Conservation (phyloP, 495 filamentous ascomycete genomes). For the Achaetomiella virescens region DNA sequence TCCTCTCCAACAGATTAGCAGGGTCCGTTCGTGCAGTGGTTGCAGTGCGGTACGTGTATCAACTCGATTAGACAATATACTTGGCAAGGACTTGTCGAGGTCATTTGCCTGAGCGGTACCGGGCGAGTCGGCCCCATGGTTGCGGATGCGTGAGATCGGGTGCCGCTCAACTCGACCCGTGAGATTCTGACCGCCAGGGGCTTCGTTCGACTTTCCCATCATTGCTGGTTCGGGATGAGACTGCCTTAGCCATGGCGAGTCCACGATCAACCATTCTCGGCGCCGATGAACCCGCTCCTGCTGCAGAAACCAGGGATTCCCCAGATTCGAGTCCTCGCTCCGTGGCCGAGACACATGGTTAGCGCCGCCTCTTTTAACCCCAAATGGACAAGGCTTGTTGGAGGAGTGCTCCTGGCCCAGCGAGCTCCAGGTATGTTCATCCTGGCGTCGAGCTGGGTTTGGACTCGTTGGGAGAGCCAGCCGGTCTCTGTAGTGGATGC, state of each 20-base stretch:
- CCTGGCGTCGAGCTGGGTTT: no score
- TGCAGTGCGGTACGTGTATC: neutral
- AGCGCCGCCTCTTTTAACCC: neutral
- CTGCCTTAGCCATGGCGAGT: neutral
- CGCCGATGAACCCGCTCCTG: neutral
- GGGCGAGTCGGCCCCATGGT: no score
- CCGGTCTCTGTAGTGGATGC: constrained; percentile 3
- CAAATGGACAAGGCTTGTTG: neutral
- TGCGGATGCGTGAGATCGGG: no score
- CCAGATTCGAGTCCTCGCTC: constrained; percentile 10
- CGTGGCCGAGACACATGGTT: neutral
- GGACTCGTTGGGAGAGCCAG: neutral
- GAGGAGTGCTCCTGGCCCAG: neutral
- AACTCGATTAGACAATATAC: no score
- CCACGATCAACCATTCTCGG: neutral
- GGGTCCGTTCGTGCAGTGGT: neutral
- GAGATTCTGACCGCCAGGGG: no score
- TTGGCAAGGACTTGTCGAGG: no score
- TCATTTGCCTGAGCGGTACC: no score
- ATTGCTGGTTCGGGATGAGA: no score
- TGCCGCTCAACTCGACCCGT: no score
- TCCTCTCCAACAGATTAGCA: neutral
- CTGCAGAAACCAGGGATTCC: constrained; percentile 14
- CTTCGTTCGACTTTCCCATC: no score
- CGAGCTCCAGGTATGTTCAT: neutral